Percentiles rank a stretch among this genome's conserved stretches.
Evolutionary conservation across 2,329 filamentous ascomycete species (phyloP).

Genomic region (Hypoxylon sp.): DNA sequence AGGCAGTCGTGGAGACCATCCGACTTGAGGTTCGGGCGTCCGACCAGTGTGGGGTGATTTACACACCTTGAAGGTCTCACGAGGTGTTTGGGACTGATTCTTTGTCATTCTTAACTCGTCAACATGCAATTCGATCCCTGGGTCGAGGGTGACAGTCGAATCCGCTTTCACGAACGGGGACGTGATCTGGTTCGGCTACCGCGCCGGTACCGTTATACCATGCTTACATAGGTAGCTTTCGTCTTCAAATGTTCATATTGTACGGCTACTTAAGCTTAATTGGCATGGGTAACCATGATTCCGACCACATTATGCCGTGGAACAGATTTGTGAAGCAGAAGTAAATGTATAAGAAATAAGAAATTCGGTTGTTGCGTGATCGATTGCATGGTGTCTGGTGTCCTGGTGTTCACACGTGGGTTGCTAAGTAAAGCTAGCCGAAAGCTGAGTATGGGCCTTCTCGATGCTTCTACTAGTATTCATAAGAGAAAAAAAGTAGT

Average conservation of each 20-base stretch:
- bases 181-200: constrained; percentile 24
- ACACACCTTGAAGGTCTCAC: constrained; percentile 35
- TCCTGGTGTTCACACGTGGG: constrained; percentile 15
- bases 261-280: constrained; percentile 14
- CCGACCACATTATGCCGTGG: constrained; percentile 29
- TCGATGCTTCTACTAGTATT: constrained; percentile 7
- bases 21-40: constrained; percentile 42
- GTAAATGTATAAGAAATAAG: constrained; percentile 14
- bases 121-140: constrained; percentile 20
- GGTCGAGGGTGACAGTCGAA: constrained; percentile 17
- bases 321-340: constrained; percentile 18
- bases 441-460: constrained; percentile 4
- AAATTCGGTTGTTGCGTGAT: constrained; percentile 29
- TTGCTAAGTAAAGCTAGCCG: constrained; percentile 12
- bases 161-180: constrained; percentile 38
- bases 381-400: constrained; percentile 19
- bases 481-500: not conserved
- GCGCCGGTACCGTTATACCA: constrained; percentile 27
- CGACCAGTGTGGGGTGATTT: constrained; percentile 43
- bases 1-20: constrained; percentile 39
- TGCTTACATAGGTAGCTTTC: constrained; percentile 38
- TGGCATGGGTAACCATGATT: constrained; percentile 26
- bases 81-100: constrained; percentile 35
- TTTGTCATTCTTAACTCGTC: constrained; percentile 30
- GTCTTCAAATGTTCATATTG: constrained; percentile 28